phyloP scores from a whole-genome alignment of 768 basidiomycete species.

The Lactarius deliciosus region DNA sequence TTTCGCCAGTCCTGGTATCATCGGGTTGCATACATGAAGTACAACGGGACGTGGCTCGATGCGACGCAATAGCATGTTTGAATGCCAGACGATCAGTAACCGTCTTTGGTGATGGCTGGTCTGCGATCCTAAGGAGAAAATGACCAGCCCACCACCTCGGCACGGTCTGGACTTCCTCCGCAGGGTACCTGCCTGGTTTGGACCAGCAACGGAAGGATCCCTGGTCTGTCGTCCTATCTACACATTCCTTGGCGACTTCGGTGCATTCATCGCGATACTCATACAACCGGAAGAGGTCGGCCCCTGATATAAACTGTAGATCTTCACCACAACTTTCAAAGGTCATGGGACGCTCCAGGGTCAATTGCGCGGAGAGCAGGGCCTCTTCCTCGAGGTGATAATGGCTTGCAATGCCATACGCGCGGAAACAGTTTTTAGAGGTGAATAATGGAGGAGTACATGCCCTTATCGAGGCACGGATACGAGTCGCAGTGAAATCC shows the following conservation, averaged over 20 bases:
- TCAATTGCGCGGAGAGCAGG: background rate
- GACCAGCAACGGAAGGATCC: background rate
- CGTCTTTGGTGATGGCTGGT: constrained; percentile 7
- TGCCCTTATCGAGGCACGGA: constrained; percentile 10
- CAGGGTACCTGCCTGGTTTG: background rate
- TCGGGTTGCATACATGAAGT: background rate
- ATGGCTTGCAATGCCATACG: constrained; percentile 19
- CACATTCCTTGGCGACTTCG: background rate
- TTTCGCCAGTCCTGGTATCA: constrained; percentile 1
- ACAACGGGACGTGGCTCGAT: background rate
- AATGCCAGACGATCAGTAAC: constrained; percentile 14
- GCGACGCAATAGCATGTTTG: background rate
- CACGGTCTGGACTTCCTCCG: background rate
- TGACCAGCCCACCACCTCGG: constrained; percentile 19
- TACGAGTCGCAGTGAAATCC: background rate
- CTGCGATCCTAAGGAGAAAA: constrained; percentile 2
- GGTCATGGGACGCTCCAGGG: constrained; percentile 8
- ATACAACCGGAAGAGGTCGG: constrained; percentile 5
- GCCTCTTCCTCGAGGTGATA: constrained; percentile 17
- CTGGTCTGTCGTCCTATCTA: background rate
- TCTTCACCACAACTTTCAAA: constrained; percentile 10
- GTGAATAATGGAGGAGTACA: constrained; percentile 2
- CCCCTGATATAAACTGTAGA: constrained; percentile 15
- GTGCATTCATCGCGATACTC: constrained; percentile 3
- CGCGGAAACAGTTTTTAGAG: background rate